Base-by-base conservation (phyloP, 2,329 filamentous ascomycete species). In the Fusarium sp. region DNA sequence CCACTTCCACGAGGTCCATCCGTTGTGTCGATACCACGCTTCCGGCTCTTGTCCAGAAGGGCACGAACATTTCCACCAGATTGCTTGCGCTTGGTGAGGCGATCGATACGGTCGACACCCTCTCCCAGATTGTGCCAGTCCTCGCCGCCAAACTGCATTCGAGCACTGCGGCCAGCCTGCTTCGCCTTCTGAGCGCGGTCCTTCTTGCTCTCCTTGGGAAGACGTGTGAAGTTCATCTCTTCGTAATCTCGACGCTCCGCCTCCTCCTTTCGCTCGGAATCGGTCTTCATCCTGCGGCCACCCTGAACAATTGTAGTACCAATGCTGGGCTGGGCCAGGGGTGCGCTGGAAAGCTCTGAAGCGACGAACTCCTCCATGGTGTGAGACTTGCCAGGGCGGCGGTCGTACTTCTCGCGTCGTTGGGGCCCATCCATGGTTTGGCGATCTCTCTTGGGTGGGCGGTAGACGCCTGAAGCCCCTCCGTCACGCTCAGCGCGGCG, bases 301-400 rank as follows among this genome's bases (percentile, higher is more conserved):
- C 92, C 91, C 48, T 89, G 85, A 7, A 91, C 85, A 72, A 98
- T 97, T 20, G 93, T 97, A 58, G 92, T 96, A 63, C 96, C 97
- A 74, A 99, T 97, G 72, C 92, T 97, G 56, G 95, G 94, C 78
- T 97, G 88, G 2, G 94, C 93, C 60, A 93, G 81, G 2, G 96
- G 96, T 4, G 93, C 93, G 8, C 86, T 81, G 0, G 93, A 94
- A 62, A 98, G 85, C 79, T 99, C 96, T 20, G 92, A 90, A 49
- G 87, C 89, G 68, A 99, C 89, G 75, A 97, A 99, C 76, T 98
- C 95, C 76, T 98, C 94, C 76, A 99, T 89, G 2, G 94, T 93
- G 46, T 90, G 89, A 1, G 94, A 97, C 76, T 92, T 93, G 65
- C 88, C 85, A 5, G 89, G 87, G 41, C 88, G 85, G 41, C 88